Evolutionary conservation across 345 rosid species (phyloP).

Genomic region (Clarkia xantiana): DNA sequence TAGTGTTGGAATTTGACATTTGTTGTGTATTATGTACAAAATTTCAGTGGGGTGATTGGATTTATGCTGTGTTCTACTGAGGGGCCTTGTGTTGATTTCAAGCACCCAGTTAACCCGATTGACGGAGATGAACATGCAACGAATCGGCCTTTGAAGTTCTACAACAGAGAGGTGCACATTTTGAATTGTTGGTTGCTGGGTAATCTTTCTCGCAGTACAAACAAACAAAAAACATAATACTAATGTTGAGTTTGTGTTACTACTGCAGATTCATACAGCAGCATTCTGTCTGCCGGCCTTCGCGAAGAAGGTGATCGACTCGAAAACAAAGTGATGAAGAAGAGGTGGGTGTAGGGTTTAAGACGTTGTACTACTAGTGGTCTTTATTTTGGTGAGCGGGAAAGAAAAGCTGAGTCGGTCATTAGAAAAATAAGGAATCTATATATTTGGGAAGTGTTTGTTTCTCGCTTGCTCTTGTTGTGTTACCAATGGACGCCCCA

Average conservation of each 20-base stretch:
- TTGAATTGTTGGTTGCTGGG: not conserved
- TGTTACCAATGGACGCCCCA: too few relatives aligned
- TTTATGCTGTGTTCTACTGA: constrained; percentile 85
- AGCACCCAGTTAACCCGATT: constrained; percentile 54
- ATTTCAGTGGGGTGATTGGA: constrained; percentile 63
- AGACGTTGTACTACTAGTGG: too few relatives aligned
- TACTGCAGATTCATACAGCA: constrained; percentile 63
- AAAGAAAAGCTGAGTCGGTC: too few relatives aligned
- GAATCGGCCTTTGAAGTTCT: constrained; percentile 42
- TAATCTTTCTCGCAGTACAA: too few relatives aligned
- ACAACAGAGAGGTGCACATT: constrained; percentile 49
- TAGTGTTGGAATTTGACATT: too few relatives aligned
- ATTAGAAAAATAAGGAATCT: too few relatives aligned
- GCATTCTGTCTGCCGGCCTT: constrained; percentile 79
- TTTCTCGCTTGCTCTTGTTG: too few relatives aligned
- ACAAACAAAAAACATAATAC: not conserved
- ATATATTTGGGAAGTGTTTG: too few relatives aligned
- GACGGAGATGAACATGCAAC: constrained; percentile 25
- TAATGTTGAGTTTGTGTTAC: not conserved
- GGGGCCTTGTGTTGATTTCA: constrained; percentile 67
- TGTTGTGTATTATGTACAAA: too few relatives aligned
- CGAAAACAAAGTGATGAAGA: constrained; percentile 17
- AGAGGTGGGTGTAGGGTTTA: too few relatives aligned
- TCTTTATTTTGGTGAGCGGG: too few relatives aligned
- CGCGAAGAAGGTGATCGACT: constrained; percentile 60